phyloP scores from a whole-genome alignment of 345 rosid genomes.

The Gossypioides kirkii region DNA sequence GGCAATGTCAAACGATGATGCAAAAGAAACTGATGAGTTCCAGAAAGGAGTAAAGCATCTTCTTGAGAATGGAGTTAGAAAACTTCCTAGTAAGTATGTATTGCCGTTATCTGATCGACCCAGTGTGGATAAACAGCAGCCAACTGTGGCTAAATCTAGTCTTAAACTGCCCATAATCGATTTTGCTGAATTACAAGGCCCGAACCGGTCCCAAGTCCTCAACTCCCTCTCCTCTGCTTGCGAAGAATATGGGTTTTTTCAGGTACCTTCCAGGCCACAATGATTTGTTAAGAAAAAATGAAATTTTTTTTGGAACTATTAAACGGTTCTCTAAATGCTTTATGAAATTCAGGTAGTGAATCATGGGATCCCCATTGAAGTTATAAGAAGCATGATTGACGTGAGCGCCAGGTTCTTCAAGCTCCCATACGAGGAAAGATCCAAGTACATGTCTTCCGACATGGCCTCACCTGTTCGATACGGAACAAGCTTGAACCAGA shows the following conservation, averaged over 20 bases:
- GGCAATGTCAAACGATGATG: constrained; percentile 26
- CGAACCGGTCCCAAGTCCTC: constrained; percentile 45
- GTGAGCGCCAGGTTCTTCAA: constrained; percentile 65
- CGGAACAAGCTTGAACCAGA: constrained; percentile 91
- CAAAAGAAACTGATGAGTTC: constrained; percentile 25
- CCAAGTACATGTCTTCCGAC: constrained; percentile 74
- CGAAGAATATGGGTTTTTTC: constrained; percentile 69
- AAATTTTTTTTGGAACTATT: neutral
- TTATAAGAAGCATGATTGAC: constrained; percentile 49
- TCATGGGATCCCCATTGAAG: constrained; percentile 62
- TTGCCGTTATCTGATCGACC: constrained; percentile 59
- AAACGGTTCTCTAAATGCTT: neutral
- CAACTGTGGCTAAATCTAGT: constrained; percentile 23
- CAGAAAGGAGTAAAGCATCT: constrained; percentile 80
- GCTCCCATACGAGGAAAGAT: constrained; percentile 68
- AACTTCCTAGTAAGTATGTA: constrained; percentile 66
- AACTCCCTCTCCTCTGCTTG: constrained; percentile 58
- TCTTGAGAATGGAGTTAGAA: constrained; percentile 45
- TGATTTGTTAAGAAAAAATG: neutral
- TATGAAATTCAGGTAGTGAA: constrained; percentile 54
- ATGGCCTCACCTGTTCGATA: constrained; percentile 65
- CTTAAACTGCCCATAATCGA: constrained; percentile 68
- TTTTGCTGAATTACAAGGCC: constrained; percentile 56
- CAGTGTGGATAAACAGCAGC: neutral
- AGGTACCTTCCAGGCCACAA: constrained; percentile 31